Base-by-base conservation (phyloP, 1,284 basidiomycete species). In the Melampsora larici-populina region DNA sequence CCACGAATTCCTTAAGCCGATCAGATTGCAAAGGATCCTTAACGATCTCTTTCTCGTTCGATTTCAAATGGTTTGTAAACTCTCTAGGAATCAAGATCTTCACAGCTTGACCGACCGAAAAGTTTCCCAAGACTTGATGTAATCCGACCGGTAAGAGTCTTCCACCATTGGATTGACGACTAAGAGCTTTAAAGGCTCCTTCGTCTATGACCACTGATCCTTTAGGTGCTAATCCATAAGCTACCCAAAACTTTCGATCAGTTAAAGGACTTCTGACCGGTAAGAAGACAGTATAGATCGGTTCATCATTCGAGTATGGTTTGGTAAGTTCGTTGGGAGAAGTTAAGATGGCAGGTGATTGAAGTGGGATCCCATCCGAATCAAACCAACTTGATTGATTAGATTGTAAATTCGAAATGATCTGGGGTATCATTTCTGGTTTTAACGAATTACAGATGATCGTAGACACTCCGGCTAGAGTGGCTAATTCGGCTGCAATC, bases 401-500 rank as follows among this genome's bases (percentile, higher is more conserved):
- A 29, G 71, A 73, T 31, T 66, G 72, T 29, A 64, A 26, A n/a
- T 72, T 43, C 11, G 60, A 24, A 24, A 72, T 51, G 21, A 74
- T 67, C 49, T 62, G 15, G n/a, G 43, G 31, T 13, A 74, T 65
- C 21, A 15, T 31, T n/a, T 69, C 48, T n/a, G 73, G 73, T 49
- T 68, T 69, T 33, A 64, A 66, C 9, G 49, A 65, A 46, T 92
- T 91, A 68, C 90, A 89, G 81, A 99, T 92, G 63, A 98, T 88
- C 0, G 96, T 97, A 0, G 93, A 90, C n/a, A 97, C 94, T 5
- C 97, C 96, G 0, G 95, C 96, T 0, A 90, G 94, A 0, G 92
- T 97, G 0, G 96, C 95, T 18, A 99, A 92, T 83, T 99, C 97
- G 0, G 97, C 96, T 0, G 96, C 96, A 79, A 99, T 97, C 79